Base-by-base conservation (phyloP, 805 yeast genomes). In the Hanseniaspora singularis region DNA sequence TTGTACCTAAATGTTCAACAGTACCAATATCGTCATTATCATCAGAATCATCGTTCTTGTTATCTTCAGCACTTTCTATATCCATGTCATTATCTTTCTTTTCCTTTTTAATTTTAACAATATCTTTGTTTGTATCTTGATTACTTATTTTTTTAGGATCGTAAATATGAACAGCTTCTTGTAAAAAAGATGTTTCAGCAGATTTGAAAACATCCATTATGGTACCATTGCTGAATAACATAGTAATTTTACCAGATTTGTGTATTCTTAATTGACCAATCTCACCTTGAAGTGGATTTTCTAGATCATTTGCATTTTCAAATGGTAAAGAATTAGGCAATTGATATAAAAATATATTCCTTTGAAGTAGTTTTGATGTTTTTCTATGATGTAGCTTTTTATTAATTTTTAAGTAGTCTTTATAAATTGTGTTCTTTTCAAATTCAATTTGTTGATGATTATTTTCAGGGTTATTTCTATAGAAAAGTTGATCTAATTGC, bases 201-300 rank as follows among this genome's bases (percentile, higher is more conserved):
- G 96, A 96, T 55, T 74, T 71, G 4, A 77, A 67, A 19, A 87
- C 77, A 49, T 81, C 85, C 70, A 79, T 72, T 7, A 76, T 73
- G 43, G 76, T 73, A 12, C 95, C 95, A 36, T 42, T 42, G 36
- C 38, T 33, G 32, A 89, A 65, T 50, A 76, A 72, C 61, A 88
- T 72, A 3, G 94, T 71, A 18, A 86, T 61, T 58, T 74, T 83
- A 3, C 97, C 97, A 1, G 95, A 84, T 56, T 79, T 74, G 60
- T 88, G 96, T 38, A 79, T 68, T 47, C 89, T 74, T 28, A 89
- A 57, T 9, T 73, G 69, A 5, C 96, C 96, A 32, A 86, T 69
- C 46, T 68, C 68, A 1, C 96, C 96, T 33, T 64, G 19, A 46
- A 54, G 50, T 19, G 50, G 53, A 16, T 40, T 47, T n/a, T n/a